Conservation (phyloP, 1,284 basidiomycete genomes). For the Cystobasidiaceae sp. region DNA sequence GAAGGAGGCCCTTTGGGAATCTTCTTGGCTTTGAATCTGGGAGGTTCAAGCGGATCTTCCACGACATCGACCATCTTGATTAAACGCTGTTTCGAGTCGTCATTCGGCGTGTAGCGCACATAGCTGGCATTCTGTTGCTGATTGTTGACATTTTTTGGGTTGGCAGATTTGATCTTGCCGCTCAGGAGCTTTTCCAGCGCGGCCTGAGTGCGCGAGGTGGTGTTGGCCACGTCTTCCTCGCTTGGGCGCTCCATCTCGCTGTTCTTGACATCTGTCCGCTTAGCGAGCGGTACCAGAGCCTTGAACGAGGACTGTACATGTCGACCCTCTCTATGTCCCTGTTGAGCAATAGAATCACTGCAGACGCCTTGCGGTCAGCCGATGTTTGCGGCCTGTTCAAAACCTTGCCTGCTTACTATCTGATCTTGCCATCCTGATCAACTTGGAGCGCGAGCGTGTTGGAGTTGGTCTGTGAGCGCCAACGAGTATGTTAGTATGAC, state of each 20-base stretch:
- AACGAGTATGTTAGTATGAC: neutral
- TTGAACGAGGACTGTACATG: constrained; percentile 91
- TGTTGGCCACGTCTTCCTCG: constrained; percentile 79
- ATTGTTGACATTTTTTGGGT: constrained; percentile 55
- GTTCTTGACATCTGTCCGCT: constrained; percentile 82
- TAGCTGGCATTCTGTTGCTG: constrained; percentile 65
- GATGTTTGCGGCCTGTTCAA: neutral
- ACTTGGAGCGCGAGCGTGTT: constrained; percentile 95
- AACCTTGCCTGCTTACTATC: constrained; percentile 61
- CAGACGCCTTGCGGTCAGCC: neutral
- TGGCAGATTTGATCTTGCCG: constrained; percentile 93
- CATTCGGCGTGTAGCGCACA: constrained; percentile 91
- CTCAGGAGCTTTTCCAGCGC: constrained; percentile 91
- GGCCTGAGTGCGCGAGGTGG: constrained; percentile 79
- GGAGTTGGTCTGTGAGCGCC: constrained; percentile 63
- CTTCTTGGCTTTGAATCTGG: constrained; percentile 97
- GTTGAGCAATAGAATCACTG: constrained; percentile 72
- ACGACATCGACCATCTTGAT: constrained; percentile 98
- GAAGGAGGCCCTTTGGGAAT: constrained; percentile 91
- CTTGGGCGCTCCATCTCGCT: constrained; percentile 82
- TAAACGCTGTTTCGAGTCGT: constrained; percentile 80
- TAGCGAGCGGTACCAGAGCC: constrained; percentile 85
- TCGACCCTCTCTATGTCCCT: constrained; percentile 82
- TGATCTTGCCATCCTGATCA: constrained; percentile 89
- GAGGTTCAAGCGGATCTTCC: constrained; percentile 95